Base-by-base conservation (phyloP, 1,139 yeast genomes). In the Lipomyces yarrowii region DNA sequence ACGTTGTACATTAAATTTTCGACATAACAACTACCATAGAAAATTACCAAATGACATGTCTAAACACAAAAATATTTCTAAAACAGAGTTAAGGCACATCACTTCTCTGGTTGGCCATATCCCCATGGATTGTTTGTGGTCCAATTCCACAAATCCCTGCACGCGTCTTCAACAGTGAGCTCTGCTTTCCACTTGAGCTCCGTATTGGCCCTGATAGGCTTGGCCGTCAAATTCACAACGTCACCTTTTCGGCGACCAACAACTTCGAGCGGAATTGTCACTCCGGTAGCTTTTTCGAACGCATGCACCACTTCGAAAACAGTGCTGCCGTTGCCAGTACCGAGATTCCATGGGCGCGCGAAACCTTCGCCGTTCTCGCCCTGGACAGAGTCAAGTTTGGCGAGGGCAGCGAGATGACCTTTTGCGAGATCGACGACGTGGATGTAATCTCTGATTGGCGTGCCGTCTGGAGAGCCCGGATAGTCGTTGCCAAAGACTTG, bases 391-490 rank as follows among this genome's bases (percentile, higher is more conserved):
- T 83, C 82, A 66, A 90, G 82, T 76, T 87, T 86, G 60, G 83
- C 79, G 72, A 90, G 80, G 8, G 94, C 92, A 54, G 92, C 86
- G 69, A 89, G 80, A 72, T 90, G 96, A 60, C 96, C 96, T 73
- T 82, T 82, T n/a, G 94, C 94, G 69, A 90, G 83, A 75, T 90
- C 96, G 65, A 89, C 85, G 26, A 90, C 96, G 74, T 90, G 94
- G 68, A 90, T 86, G 74, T 90, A 90, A 77, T 90, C 96, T 72
- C 96, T 82, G 69, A 89, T 88, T 37, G 94, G 93, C 15, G 96
- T 89, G 59, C 96, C 89, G 91, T 73, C 83, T 80, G 63, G 94
- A 93, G 74, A 87, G 89, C 59, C 66, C 33, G 82, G 80, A 71
- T 86, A 86, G 74, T 86, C 89, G 71, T 80, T 80, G 58, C 90